A percentile compares a stretch with the other conserved stretches of the same genome.
phyloP scores from a whole-genome alignment of 2,329 filamentous ascomycete species.

The Fusarium sp. region DNA sequence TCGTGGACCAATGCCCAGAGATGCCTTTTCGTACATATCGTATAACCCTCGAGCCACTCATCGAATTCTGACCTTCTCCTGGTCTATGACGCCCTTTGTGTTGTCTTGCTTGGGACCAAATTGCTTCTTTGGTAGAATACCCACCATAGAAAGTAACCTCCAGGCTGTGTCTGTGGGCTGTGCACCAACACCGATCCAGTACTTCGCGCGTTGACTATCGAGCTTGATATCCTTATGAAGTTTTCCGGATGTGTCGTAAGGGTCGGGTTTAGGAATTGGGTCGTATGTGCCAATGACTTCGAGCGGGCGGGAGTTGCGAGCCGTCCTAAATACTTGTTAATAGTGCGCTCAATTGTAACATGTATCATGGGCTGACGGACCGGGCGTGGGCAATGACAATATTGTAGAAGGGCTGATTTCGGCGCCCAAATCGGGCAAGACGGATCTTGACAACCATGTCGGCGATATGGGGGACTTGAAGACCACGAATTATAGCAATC shows the following conservation, averaged over 20 bases:
- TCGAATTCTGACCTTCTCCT: constrained; percentile 44
- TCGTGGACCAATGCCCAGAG: constrained; percentile 41
- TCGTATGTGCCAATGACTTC: constrained; percentile 90
- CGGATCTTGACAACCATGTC: constrained; percentile 93
- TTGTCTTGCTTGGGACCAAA: constrained; percentile 46
- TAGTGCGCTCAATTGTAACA: not conserved
- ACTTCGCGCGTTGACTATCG: constrained; percentile 81
- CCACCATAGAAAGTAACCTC: constrained; percentile 84
- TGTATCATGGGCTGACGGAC: constrained; percentile 58
- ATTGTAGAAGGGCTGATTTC: constrained; percentile 93
- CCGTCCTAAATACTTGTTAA: constrained; percentile 66
- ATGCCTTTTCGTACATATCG: constrained; percentile 43
- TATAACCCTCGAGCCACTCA: constrained; percentile 36
- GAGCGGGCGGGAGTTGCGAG: constrained; percentile 86
- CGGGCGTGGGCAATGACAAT: constrained; percentile 94
- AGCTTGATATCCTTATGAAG: constrained; percentile 92
- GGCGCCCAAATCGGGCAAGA: constrained; percentile 90
- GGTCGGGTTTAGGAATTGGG: constrained; percentile 69
- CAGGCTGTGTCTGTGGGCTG: constrained; percentile 92
- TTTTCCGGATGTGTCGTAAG: constrained; percentile 69
- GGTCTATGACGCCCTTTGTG: constrained; percentile 40
- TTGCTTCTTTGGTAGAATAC: constrained; percentile 51
- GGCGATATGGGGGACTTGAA: constrained; percentile 28
- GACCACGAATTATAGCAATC: constrained; percentile 16
- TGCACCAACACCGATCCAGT: constrained; percentile 97